phyloP scores from a whole-genome alignment of 805 yeast species.

The Kodamaea hsintzibuensis region DNA sequence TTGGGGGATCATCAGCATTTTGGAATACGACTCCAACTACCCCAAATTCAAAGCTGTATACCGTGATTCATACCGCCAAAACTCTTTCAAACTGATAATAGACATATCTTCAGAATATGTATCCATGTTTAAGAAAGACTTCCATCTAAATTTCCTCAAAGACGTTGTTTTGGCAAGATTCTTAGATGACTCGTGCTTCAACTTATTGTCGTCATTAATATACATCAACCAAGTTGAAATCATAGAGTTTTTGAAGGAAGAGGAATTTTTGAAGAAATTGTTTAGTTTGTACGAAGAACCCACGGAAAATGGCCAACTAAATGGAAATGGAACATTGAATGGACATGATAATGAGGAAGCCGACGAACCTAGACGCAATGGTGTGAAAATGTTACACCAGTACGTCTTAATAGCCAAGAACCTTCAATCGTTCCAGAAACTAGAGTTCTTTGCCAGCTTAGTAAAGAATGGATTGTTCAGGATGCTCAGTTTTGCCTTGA shows the following conservation, averaged over 20 bases:
- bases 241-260: constrained; percentile 55
- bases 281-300: constrained; percentile 54
- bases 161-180: constrained; percentile 84
- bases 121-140: constrained; percentile 67
- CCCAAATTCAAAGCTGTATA: constrained; percentile 81
- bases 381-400: constrained; percentile 77
- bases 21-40: constrained; percentile 87
- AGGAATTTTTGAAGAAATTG: constrained; percentile 52
- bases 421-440: constrained; percentile 58
- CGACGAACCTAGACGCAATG: constrained; percentile 48
- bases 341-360: neutral
- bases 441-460: constrained; percentile 62
- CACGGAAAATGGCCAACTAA: constrained; percentile 7
- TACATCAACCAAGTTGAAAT: constrained; percentile 69
- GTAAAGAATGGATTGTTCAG: constrained; percentile 69
- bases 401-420: constrained; percentile 73
- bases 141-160: constrained; percentile 74
- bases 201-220: constrained; percentile 64
- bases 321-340: constrained; percentile 1
- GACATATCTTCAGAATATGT: constrained; percentile 57
- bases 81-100: constrained; percentile 57
- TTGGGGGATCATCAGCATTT: constrained; percentile 66
- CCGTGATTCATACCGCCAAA: constrained; percentile 60
- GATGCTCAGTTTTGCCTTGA: constrained; percentile 71
- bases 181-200: constrained; percentile 77